Base-by-base conservation (phyloP, 2,329 filamentous ascomycete genomes). In the Pezicula rhizophila region DNA sequence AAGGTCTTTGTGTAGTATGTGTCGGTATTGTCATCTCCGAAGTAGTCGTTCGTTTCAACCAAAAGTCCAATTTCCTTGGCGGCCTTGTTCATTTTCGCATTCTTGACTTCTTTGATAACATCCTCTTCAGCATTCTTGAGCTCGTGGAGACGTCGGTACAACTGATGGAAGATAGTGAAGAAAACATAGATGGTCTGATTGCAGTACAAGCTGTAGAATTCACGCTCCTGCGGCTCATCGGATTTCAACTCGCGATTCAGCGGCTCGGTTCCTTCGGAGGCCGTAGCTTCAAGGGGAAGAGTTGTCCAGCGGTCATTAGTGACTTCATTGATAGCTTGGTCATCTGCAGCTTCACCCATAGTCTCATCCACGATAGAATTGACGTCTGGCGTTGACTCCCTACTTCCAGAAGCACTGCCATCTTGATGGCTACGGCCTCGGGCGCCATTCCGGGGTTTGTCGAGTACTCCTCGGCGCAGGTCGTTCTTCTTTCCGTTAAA, bases 121-220 rank as follows among this genome's bases (percentile, higher is more conserved):
- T 84, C 79, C 3, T 79, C 76, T 59, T 87, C 86, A 62, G 85
- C 85, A 50, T 84, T 76, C 71, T 97, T 97, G 66, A 97, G 82
- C 52, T 87, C 86, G 54, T 85, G 75, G 12, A 99, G 76, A 37
- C 93, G 84, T 60, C 84, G 81, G 69, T 96, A 97, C 5, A 99
- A 74, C n/a, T 86, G 87, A 63, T 96, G 83, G 66, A 99, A 93
- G 52, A 96, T 84, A 58, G 86, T 88, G 72, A 99, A 87, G 75
- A 99, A 97, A 68, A 93, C 91, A 64, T 90, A 96, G 51, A 99
- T 85, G 3, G 86, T 89, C 60, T 89, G 80, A 66, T 96, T 97
- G 65, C 85, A 85, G 71, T 95, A 99, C 64, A 97, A 82, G 64
- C 92, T 92, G 72, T 89, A 95, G 68, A 81, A 84, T 10, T 83